These are phyloP conservation scores for Arthrinium phaeospermum DNA, from an alignment of 2,329 filamentous ascomycete species.

Conservation along the genomic window DNA sequence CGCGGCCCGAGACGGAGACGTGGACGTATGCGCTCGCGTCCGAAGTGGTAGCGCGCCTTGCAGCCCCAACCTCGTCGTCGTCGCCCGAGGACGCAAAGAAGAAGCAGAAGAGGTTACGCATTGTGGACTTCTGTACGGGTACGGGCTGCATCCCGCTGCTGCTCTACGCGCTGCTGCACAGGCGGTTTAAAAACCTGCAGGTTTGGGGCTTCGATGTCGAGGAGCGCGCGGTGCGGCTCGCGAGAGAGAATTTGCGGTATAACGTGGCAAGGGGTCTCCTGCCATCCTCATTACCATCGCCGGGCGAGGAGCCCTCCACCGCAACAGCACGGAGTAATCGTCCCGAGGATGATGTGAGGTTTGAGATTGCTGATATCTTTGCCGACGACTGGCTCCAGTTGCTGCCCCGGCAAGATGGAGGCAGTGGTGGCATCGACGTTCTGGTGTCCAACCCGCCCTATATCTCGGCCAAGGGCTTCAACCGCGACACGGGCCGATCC, in stretches of 20 bases:
- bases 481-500: slow-evolving; percentile 68
- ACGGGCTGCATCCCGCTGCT: slow-evolving; percentile 88
- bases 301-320: too few relatives aligned
- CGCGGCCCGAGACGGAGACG: slow-evolving; percentile 77
- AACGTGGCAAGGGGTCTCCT: slow-evolving; percentile 46
- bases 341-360: slow-evolving; percentile 43
- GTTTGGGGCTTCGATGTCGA: slow-evolving; percentile 80
- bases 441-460: slow-evolving; percentile 92
- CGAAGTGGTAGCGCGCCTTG: slow-evolving; percentile 40
- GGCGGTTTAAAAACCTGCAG: slow-evolving; percentile 34
- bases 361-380: slow-evolving; percentile 58
- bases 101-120: slow-evolving; percentile 48
- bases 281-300: slow-evolving; percentile 18
- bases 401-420: not conserved
- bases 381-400: slow-evolving; percentile 42
- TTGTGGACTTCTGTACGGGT: slow-evolving; percentile 89
- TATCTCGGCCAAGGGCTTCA: slow-evolving; percentile 71
- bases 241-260: slow-evolving; percentile 64
- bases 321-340: not conserved
- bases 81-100: slow-evolving; percentile 25
- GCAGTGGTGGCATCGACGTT: slow-evolving; percentile 57
- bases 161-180: slow-evolving; percentile 66
- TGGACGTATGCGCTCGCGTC: slow-evolving; percentile 64
- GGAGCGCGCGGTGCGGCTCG: slow-evolving; percentile 65
- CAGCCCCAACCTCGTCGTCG: not conserved